phyloP scores from a whole-genome alignment of 2,329 filamentous ascomycete genomes.

The Aspergillus sp. region DNA sequence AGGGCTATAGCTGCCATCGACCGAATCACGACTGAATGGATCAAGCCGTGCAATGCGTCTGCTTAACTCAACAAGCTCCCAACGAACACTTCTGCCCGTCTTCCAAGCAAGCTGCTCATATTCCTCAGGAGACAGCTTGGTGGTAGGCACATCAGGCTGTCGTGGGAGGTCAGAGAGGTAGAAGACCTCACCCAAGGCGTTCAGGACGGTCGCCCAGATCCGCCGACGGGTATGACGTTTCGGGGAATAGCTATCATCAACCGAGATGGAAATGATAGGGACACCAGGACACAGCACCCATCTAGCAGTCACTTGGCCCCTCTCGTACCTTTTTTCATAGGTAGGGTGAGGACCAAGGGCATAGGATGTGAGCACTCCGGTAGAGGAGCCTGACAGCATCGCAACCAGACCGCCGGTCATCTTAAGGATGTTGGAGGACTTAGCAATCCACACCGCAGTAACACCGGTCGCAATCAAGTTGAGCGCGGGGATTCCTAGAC shows the following conservation, averaged over 20 bases:
- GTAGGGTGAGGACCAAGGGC: constrained; percentile 65
- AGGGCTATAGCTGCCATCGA: constrained; percentile 77
- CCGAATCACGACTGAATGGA: constrained; percentile 67
- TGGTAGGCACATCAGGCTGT: constrained; percentile 52
- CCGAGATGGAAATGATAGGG: constrained; percentile 78
- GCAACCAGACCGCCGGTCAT: constrained; percentile 77
- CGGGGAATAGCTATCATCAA: constrained; percentile 79
- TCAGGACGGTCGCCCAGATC: constrained; percentile 89
- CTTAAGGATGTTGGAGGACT: constrained; percentile 69
- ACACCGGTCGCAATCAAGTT: constrained; percentile 70
- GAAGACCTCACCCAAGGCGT: constrained; percentile 88
- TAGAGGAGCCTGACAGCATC: constrained; percentile 78
- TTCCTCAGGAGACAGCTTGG: constrained; percentile 51
- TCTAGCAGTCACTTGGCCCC: constrained; percentile 79
- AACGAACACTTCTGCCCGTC: constrained; percentile 74
- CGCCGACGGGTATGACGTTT: constrained; percentile 69
- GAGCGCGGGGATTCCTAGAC: constrained; percentile 75
- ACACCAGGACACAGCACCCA: constrained; percentile 93
- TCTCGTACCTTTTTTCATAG: constrained; percentile 63
- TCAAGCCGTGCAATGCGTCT: constrained; percentile 71
- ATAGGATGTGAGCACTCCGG: constrained; percentile 80
- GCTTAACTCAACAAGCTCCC: constrained; percentile 78
- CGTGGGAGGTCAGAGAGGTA: constrained; percentile 74
- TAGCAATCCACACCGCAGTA: constrained; percentile 86
- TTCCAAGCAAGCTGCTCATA: constrained; percentile 72